phyloP scores from a whole-genome alignment of 2,329 filamentous ascomycete species.

The Colletotrichum filicis region DNA sequence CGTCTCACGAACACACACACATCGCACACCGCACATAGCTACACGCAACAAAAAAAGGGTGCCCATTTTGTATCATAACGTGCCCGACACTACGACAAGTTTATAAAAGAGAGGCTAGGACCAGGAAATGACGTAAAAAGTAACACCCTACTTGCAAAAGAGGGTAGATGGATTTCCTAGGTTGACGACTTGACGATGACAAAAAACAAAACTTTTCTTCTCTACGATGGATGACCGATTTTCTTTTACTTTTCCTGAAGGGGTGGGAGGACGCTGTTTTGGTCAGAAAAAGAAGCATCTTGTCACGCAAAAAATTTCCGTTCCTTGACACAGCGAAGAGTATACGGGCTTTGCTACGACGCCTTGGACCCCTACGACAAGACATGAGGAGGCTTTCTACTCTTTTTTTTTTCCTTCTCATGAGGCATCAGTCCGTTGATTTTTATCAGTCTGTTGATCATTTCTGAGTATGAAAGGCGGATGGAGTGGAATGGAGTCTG shows the following conservation, averaged over 20 bases:
- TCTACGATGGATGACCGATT: background rate
- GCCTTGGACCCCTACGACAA: constrained; percentile 32
- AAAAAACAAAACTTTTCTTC: background rate
- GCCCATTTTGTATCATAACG: constrained; percentile 17
- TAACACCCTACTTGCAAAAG: background rate
- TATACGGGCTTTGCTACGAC: constrained; percentile 34
- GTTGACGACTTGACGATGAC: constrained; percentile 24
- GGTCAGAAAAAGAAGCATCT: background rate
- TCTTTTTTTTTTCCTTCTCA: background rate
- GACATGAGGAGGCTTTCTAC: constrained; percentile 29
- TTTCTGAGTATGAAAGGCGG: background rate
- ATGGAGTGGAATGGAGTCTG: background rate
- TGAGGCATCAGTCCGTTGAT: background rate
- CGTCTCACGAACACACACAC: constrained; percentile 18
- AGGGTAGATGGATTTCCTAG: background rate
- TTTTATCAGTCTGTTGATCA: background rate
- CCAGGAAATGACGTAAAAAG: background rate
- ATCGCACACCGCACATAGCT: background rate
- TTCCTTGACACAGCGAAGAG: constrained; percentile 29
- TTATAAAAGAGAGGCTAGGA: constrained; percentile 17
- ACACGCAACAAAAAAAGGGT: background rate
- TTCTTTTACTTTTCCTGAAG: background rate
- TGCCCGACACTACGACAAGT: constrained; percentile 11
- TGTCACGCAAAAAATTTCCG: background rate
- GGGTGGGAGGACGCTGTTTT: background rate